Evolutionary conservation across 371 early-diverging fungal species (phyloP).

Genomic region (Batkoa obscura): DNA sequence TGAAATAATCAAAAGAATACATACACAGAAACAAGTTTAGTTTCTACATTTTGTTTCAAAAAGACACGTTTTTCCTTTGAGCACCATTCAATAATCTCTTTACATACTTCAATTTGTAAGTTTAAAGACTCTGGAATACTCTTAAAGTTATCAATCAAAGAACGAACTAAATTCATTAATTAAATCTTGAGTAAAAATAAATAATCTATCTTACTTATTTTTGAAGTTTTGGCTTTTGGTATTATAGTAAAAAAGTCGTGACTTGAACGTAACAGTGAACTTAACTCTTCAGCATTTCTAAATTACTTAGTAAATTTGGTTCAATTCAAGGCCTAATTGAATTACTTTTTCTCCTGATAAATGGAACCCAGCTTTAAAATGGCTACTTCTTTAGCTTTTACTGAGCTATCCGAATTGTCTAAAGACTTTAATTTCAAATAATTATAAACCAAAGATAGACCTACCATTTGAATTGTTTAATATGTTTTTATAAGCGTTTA

Average conservation of each 20-base stretch:
- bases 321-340: not conserved
- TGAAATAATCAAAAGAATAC: slow-evolving; percentile 3
- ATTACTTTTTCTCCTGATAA: slow-evolving; percentile 1
- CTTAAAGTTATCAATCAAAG: slow-evolving; percentile 71
- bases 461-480: not conserved
- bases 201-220: slow-evolving; percentile 40
- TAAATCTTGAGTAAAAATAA: not conserved
- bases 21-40: slow-evolving; percentile 73
- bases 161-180: slow-evolving; percentile 31
- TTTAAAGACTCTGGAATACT: slow-evolving; percentile 71
- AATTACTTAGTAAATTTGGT: not conserved
- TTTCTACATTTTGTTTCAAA: slow-evolving; percentile 85
- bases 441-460: no score
- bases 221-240: slow-evolving; percentile 91
- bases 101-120: slow-evolving; percentile 80
- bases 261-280: slow-evolving; percentile 58
- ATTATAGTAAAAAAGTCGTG: slow-evolving; percentile 57
- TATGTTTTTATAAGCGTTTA: not conserved
- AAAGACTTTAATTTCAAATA: not conserved
- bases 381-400: slow-evolving; percentile 1
- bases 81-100: slow-evolving; percentile 87
- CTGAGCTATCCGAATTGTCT: not conserved
- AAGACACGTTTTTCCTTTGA: slow-evolving; percentile 75
- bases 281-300: slow-evolving; percentile 61
- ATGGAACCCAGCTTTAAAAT: not conserved